These are phyloP conservation scores for Coniochaeta sp. DNA, from an alignment of 2,329 filamentous ascomycete genomes.

Conservation along the genomic window DNA sequence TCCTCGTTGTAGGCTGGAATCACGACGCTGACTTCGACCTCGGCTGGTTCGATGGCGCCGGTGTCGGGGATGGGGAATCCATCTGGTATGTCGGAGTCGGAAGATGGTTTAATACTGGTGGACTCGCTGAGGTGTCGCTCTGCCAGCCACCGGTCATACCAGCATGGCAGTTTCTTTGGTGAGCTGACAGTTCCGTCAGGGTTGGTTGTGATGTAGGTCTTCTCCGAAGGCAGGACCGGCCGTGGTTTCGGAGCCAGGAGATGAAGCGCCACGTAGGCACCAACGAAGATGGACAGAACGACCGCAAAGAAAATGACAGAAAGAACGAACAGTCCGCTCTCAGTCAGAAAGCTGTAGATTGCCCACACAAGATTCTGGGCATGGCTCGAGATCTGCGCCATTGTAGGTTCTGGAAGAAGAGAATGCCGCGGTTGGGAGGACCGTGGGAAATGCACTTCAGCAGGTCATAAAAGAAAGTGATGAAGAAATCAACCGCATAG, in stretches of 20 bases:
- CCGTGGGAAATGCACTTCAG: neutral
- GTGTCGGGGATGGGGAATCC: slow-evolving; percentile 35
- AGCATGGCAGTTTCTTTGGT: slow-evolving; percentile 65
- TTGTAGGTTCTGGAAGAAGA: neutral
- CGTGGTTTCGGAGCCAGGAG: slow-evolving; percentile 77
- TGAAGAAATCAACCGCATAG: neutral
- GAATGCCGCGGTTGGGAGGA: neutral
- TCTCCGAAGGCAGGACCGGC: slow-evolving; percentile 66
- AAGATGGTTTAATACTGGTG: slow-evolving; percentile 15
- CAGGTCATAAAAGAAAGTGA: neutral
- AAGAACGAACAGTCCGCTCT: neutral
- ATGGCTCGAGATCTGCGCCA: neutral
- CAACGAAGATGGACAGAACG: neutral
- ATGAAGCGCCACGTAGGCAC: slow-evolving; percentile 55
- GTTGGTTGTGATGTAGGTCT: slow-evolving; percentile 71
- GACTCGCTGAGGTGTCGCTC: slow-evolving; percentile 45
- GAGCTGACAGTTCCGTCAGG: slow-evolving; percentile 45
- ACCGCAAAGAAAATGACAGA: neutral
- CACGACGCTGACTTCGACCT: slow-evolving; percentile 84
- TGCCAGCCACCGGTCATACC: slow-evolving; percentile 70
- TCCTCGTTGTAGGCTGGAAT: slow-evolving; percentile 96
- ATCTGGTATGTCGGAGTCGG: slow-evolving; percentile 20
- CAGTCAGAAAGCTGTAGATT: neutral
- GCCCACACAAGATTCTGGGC: neutral
- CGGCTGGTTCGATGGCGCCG: slow-evolving; percentile 61